Base-by-base conservation (phyloP, 1,284 basidiomycete species). In the Dichomitus squalens region DNA sequence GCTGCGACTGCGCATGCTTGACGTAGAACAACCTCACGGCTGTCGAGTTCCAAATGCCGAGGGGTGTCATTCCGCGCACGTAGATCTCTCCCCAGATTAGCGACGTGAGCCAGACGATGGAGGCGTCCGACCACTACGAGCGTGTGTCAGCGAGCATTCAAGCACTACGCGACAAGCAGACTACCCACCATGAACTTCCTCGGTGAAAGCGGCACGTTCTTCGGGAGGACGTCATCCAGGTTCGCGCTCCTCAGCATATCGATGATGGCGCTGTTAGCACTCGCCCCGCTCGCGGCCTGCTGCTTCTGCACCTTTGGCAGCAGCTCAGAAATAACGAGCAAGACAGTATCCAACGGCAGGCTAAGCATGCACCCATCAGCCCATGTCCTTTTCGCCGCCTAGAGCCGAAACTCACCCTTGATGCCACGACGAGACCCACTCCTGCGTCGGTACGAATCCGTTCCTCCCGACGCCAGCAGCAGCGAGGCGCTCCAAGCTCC, bases 81-180 rank as follows among this genome's bases (percentile, higher is more conserved):
- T 95, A 97, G 21, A 95, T 85, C 69, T 95, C 93, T 41, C 95
- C 95, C 93, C 95, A 97, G 34, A 95, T 86, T 51, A 96, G 75
- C 0, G 90, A 93, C 8, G 93, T 92, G 46, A 96, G 79, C 95
- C 95, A 96, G 11, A 95, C 83, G 53, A 89, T 81, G 4, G 92
- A 94, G 3, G 92, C 88, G 62, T 93, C 88, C 4, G 93, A 90
- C 93, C 93, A 96, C 91, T 94, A 49, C 12, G 8, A 7, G 29
- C 2, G 18, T 14, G 7, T 55, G 46, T 50, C 16, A 57, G 44
- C 27, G 3, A 11, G n/a, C 31, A 41, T 31, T 58, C 63, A 64
- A 53, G 39, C 14, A 16, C 55, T 41, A 16, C 44, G 7, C 18
- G 4, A 53, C 46, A 38, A 38, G 31, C 46, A 4, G 47, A 55